phyloP scores from a whole-genome alignment of 768 basidiomycete species.

The Tulasnella sp. region DNA sequence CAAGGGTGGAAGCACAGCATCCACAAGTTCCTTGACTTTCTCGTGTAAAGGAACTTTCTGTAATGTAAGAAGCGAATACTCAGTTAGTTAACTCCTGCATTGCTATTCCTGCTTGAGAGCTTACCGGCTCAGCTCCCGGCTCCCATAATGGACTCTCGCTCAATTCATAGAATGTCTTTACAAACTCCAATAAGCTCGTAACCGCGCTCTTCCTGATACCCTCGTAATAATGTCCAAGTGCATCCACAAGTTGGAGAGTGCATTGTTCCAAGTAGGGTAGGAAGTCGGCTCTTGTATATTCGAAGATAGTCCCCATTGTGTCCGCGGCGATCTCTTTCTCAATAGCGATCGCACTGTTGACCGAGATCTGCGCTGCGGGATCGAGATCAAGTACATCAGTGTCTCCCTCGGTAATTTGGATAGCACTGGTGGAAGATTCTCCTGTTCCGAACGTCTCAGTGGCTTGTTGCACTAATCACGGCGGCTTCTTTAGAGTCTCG shows the following conservation, averaged over 20 bases:
- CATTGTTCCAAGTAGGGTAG: slow-evolving; percentile 79
- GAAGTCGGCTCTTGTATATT: slow-evolving; percentile 69
- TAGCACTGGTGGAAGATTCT: slow-evolving; percentile 52
- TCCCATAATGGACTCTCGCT: slow-evolving; percentile 73
- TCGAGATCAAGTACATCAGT: slow-evolving; percentile 48
- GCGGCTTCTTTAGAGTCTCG: too few relatives aligned
- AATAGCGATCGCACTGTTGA: slow-evolving; percentile 91
- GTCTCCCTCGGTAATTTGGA: slow-evolving; percentile 41
- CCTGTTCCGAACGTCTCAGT: slow-evolving; percentile 44
- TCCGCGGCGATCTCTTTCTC: slow-evolving; percentile 99
- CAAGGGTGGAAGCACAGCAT: slow-evolving; percentile 57
- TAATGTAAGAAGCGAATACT: slow-evolving; percentile 6
- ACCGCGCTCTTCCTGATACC: slow-evolving; percentile 91
- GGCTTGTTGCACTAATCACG: slow-evolving; percentile 16
- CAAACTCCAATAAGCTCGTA: slow-evolving; percentile 74
- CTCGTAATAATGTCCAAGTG: slow-evolving; percentile 89
- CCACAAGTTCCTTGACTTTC: slow-evolving; percentile 67
- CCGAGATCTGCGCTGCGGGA: slow-evolving; percentile 76
- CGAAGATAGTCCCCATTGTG: slow-evolving; percentile 83
- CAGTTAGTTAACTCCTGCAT: background rate
- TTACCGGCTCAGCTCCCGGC: slow-evolving; percentile 52
- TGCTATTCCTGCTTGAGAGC: slow-evolving; percentile 23
- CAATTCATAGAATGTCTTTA: slow-evolving; percentile 84
- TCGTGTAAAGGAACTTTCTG: slow-evolving; percentile 41
- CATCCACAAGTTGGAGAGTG: slow-evolving; percentile 60